Base-by-base conservation (phyloP, 2,329 filamentous ascomycete genomes). In the Clarireedia homoeocarpa region DNA sequence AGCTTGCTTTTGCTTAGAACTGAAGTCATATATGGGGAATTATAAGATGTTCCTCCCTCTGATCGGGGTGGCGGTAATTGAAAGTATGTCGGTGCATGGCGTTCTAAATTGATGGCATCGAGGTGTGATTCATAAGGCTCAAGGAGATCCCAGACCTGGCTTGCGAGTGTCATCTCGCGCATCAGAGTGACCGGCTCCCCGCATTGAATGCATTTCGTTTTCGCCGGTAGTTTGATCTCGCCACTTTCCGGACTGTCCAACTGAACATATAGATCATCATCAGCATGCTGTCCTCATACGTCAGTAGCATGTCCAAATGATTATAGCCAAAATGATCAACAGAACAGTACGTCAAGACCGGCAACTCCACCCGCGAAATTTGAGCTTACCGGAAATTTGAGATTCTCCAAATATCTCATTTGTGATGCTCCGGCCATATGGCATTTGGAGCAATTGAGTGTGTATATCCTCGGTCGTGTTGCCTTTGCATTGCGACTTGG, bases 351-450 rank as follows among this genome's bases (percentile, higher is more conserved):
- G n/a, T 14, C 6, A 40, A n/a, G 9, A 40, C 6, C 17, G 17
- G 5, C 10, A 40, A 14, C 14, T 20, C 15, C 17, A 14, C 39
- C 39, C 39, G 3, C 39, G n/a, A 42, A 30, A 40, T n/a, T 27
- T 40, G 27, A 36, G 63, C 68, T 40, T 63, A 70, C 68, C 34
- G 64, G 62, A 55, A 64, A 63, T 56, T 59, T 65, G 61, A 69
- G 42, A 59, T 63, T 45, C 52, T 62, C 57, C 50, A 62, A 48
- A 59, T 62, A 53, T 66, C 62, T 63, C 15, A 74, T 56, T 55
- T 73, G 70, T 4, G 68, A 67, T 17, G 70, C 70, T 17, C 71
- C 71, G 23, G 67, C 65, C 14, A 72, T 48, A 64, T 74, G 72
- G 48, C 66, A 71, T 15, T 59, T 62, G 5, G 65, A 58, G 58